Conservation (phyloP, 345 rosid species). For the Rhodamnia argentea region DNA sequence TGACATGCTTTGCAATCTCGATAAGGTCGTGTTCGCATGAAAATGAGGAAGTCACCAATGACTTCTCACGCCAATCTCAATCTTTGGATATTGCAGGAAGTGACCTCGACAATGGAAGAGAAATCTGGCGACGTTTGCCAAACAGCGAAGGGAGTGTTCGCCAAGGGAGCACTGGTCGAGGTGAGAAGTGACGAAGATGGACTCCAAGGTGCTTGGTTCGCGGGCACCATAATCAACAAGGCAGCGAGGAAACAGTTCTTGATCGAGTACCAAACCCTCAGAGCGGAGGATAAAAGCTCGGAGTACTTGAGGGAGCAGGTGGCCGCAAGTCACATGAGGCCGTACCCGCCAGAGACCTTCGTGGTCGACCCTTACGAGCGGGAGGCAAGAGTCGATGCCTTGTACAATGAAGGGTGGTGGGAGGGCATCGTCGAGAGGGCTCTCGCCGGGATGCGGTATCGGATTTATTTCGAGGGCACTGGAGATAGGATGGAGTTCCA, state of each 20-base stretch:
- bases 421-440: constrained; percentile 32
- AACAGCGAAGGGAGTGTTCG: neutral
- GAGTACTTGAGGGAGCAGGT: constrained; percentile 42
- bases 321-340: constrained; percentile 28
- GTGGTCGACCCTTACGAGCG: constrained; percentile 15
- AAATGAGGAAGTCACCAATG: neutral
- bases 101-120: neutral
- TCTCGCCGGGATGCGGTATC: constrained; percentile 12
- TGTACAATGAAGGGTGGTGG: constrained; percentile 70
- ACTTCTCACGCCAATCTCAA: neutral
- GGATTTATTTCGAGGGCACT: constrained; percentile 28
- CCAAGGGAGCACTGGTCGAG: constrained; percentile 28
- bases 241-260: constrained; percentile 21
- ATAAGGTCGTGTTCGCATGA: neutral
- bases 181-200: constrained; percentile 62
- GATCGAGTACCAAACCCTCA: constrained; percentile 37
- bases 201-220: constrained; percentile 60
- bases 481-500: constrained; percentile 29
- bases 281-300: constrained; percentile 27
- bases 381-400: constrained; percentile 52
- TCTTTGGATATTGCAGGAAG: neutral
- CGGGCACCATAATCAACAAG: constrained; percentile 27
- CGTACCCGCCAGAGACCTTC: constrained; percentile 26
- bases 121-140: neutral
- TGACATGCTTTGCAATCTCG: neutral